Base-by-base conservation (phyloP, 2,329 filamentous ascomycete genomes). In the Leptographium galeiforme region DNA sequence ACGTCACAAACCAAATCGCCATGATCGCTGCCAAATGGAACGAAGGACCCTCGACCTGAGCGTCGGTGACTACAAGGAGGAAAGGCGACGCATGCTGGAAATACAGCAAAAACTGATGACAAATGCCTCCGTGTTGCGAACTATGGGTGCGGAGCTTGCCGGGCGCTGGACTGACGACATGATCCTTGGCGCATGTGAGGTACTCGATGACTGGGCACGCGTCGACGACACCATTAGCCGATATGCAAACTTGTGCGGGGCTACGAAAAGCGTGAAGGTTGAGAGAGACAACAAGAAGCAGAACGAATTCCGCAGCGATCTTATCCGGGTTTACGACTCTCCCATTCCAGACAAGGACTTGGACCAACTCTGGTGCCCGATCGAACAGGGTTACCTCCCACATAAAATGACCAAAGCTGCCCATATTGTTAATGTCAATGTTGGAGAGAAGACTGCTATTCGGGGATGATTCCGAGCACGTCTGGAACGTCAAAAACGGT, bases 371-470 rank as follows among this genome's bases (percentile, higher is more conserved):
- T 51, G 39, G 39, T 44, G 49, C 18, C 49, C 39, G 10, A 43
- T 50, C 11, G 10, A 36, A 7, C 48, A 33, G 4, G 11, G 13
- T 2, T 38, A 39, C 18, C 14, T 19, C 39, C 25, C 25, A 25
- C 25, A 25, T 25, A 25, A 25, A 25, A 25, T 25, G 25, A 6
- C 43, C 25, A 10, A 10, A 6, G 52, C 52, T 3, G 52, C 52
- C 5, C 47, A 53, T 19, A 40, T 53, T 45, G 40, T 50, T 46
- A 41, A 53, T 33, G 47, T 19, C 34, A 50, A 50, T 50, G 19
- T 53, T 4, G 47, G 52, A 4, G 40, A 53, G 11, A 16, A 30
- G 3, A 50, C 47, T 2, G 52, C 52, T 54, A 2, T 54, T 54
- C 18, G 52, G 52, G 2, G 36, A 34, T 16, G 34, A 41, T 2